Conservation (phyloP, 768 basidiomycete species). For the Suillus lakei region DNA sequence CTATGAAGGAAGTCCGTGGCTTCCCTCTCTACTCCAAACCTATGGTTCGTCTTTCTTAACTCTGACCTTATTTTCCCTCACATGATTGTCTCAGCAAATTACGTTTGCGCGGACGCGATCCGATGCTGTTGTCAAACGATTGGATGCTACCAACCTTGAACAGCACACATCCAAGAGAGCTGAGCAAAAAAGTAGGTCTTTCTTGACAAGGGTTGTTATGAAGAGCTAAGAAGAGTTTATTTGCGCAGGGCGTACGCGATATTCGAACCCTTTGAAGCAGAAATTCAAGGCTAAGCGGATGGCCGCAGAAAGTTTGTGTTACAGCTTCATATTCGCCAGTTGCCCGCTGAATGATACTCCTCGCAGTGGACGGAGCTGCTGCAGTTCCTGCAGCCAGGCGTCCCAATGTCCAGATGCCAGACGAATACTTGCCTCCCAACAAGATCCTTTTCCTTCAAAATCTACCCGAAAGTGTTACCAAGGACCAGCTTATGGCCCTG, state of each 20-base stretch:
- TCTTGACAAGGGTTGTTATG: neutral
- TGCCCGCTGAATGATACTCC: constrained; percentile 8
- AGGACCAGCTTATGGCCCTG: constrained; percentile 87
- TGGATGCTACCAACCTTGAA: constrained; percentile 71
- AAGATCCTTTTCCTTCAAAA: constrained; percentile 99
- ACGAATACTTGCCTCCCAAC: constrained; percentile 99
- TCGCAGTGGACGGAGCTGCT: constrained; percentile 69
- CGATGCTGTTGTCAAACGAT: constrained; percentile 84
- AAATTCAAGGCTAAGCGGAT: constrained; percentile 83
- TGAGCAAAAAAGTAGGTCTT: constrained; percentile 81
- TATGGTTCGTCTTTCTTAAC: constrained; percentile 63
- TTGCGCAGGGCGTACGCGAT: constrained; percentile 71
- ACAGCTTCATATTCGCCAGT: constrained; percentile 8
- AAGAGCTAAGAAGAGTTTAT: neutral
- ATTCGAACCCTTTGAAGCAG: constrained; percentile 87
- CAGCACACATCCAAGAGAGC: constrained; percentile 73
- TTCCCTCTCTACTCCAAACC: constrained; percentile 97
- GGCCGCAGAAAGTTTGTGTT: constrained; percentile 72
- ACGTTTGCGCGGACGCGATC: constrained; percentile 89
- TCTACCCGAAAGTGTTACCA: constrained; percentile 89
- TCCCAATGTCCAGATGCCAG: constrained; percentile 94
- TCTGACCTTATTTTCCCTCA: constrained; percentile 8
- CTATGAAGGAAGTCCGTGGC: constrained; percentile 89
- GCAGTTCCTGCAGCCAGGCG: constrained; percentile 72
- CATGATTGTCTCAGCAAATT: constrained; percentile 71